Evolutionary conservation across 2,329 filamentous ascomycete species (phyloP), one percentile per base, ranked within the genome.

Genomic region (Daldinia sp.): DNA sequence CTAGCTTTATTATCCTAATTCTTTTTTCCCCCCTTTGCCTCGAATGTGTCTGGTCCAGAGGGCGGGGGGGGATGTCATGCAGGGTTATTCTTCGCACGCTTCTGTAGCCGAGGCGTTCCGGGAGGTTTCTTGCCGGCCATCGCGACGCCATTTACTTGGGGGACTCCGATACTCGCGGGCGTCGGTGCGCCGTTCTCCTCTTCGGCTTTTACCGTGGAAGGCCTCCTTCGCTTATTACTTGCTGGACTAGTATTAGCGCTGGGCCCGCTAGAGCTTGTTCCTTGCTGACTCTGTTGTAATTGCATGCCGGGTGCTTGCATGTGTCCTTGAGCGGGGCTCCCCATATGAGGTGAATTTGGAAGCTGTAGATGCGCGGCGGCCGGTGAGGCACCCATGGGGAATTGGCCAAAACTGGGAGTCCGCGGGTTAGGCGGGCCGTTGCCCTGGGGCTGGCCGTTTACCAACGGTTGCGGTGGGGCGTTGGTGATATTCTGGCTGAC

Each of bases 221-320:
- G 82, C 27, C 85, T 79, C 69, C 85, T 77, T 55, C 85, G 79
- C 76, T 88, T 88, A 67, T 86, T 87, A 30, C 83, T 85, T 21
- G 84, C 82, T 35, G 86, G 86, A 29, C 85, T 88, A 4, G 88
- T 90, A 76, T 89, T 90, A 58, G 87, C 87, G 72, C 87, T 90
- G 5, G 87, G 86, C 1, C 86, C 87, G 73, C 85, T 87, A 8
- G 87, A 89, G 73, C 80, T 86, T 29, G 87, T 88, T 35, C 87
- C 88, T 72, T 90, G 88, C 73, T 90, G 87, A 73, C 87, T 90
- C 66, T 86, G 85, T 73, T 90, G 87, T 63, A 87, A 78, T 73
- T 87, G 85, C 87, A 90, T 90, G 64, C 81, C 81, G 19, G 87
- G 87, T 52, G 87, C 85, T 74, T 87, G 85, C 82, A 89, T 87